Evolutionary conservation across 805 yeast genomes (phyloP), one percentile per base, ranked within the genome.

Genomic region (Saccharomyces eubayanus): DNA sequence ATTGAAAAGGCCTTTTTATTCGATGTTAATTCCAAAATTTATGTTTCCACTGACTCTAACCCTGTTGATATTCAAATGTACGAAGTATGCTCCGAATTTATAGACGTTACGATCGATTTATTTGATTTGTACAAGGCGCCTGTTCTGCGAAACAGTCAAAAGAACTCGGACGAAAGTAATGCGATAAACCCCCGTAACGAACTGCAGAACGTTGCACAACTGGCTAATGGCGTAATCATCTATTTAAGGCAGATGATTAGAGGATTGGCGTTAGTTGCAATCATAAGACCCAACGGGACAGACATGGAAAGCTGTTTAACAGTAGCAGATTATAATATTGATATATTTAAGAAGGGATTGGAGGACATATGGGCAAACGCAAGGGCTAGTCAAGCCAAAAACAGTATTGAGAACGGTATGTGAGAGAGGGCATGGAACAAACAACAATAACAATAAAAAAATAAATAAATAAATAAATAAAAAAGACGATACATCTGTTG

Each of bases 51-150:
- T 0, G 99, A 94, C 68, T 87, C 96, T 0, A 84, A 91, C 1
- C 97, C 98, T 0, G 96, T 92, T 43, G 98, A 92, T 71, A 86
- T 89, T 45, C 96, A 90, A 65, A 88, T 95, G 0, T 94, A 94
- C 67, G 97, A 94, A 68, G 96, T 92, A 1, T 94, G 98, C 70
- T 95, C 97, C 0, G 98, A 94, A 65, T 94, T 94, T 65, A 92
- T 94, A 48, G 98, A 94, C 68, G 94, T 92, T 14, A 85, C 96
- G 2, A 85, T 90, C 28, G 98, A 94, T 65, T 72, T 94, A 58
- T 91, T 89, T 61, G 87, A 86, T 50, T 68, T 87, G 47, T 85
- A 87, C 60, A 79, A 79, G 59, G 41, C 59, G 48, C 48, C 62
- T 8, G 49, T 36, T 6, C 24, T 36, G 16, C 21, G 43, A 36